These are phyloP conservation scores for Eremothecium sinecaudum DNA, from an alignment of 1,139 yeast species.

Conservation along the genomic window DNA sequence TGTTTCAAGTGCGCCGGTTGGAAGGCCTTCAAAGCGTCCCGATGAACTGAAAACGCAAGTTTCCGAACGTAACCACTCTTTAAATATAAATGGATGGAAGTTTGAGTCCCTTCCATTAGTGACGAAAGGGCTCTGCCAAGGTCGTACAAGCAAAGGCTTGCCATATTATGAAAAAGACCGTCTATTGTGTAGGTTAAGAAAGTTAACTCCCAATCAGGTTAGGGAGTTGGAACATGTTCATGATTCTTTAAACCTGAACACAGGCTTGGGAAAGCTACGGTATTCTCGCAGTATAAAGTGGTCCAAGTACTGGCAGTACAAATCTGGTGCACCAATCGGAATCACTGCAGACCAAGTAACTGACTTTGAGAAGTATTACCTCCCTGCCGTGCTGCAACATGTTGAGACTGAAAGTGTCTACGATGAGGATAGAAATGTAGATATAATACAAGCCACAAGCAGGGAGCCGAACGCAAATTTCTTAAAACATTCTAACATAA, in stretches of 20 bases:
- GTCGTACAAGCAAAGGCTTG: conserved; percentile 28
- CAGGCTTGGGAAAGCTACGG: conserved; percentile 28
- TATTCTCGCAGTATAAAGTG: conserved; percentile 29
- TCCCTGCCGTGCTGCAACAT: conserved; percentile 23
- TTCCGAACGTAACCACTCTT: conserved; percentile 7
- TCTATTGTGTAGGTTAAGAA: conserved; percentile 16
- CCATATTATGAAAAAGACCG: conserved; percentile 26
- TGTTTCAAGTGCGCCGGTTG: conserved; percentile 3
- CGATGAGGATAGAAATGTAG: conserved; percentile 30
- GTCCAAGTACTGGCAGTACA: conserved; percentile 35
- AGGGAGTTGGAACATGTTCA: conserved; percentile 33
- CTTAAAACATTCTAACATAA: conserved; percentile 36
- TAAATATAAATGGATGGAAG: conserved; percentile 30
- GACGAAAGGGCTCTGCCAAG: conserved; percentile 7
- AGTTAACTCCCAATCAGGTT: conserved; percentile 26
- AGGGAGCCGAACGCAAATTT: conserved; percentile 40
- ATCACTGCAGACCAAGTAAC: conserved; percentile 20
- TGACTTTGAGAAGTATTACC: conserved; percentile 21
- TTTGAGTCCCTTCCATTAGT: conserved; percentile 25
- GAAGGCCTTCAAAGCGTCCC: conserved; percentile 6
- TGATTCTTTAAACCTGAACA: conserved; percentile 31
- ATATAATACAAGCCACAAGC: conserved; percentile 31
- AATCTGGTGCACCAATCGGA: conserved; percentile 32
- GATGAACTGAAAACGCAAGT: conserved; percentile 1
- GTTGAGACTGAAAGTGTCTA: conserved; percentile 24